A percentile compares a stretch with the other conserved stretches of the same genome.
Conservation (phyloP, 2,329 filamentous ascomycete genomes). For the Dothideomycetes sp. region DNA sequence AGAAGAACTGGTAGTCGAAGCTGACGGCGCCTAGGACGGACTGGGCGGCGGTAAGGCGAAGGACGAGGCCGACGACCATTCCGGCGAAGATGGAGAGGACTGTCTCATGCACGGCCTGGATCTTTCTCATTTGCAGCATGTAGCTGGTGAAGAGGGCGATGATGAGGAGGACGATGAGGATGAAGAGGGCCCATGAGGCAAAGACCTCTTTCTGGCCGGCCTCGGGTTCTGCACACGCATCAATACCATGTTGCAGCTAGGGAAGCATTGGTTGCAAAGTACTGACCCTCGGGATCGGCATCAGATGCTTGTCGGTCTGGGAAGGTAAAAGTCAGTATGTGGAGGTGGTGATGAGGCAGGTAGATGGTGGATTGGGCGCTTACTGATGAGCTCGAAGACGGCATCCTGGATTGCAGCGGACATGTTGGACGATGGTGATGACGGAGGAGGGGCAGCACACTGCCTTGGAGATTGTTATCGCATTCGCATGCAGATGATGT, state of each 20-base stretch:
- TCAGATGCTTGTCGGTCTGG: slow-evolving; percentile 34
- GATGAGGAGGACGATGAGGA: slow-evolving; percentile 88
- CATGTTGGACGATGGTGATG: slow-evolving; percentile 5
- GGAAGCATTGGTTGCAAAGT: slow-evolving; percentile 1
- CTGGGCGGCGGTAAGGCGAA: slow-evolving; percentile 69
- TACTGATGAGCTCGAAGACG: slow-evolving; percentile 24
- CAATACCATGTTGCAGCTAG: not conserved
- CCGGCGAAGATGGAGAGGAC: slow-evolving; percentile 97
- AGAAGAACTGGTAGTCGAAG: slow-evolving; percentile 99
- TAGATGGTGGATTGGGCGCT: slow-evolving; percentile 7
- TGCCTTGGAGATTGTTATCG: slow-evolving; percentile 7
- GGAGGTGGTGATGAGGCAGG: not conserved
- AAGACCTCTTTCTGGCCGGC: slow-evolving; percentile 87
- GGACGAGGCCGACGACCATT: slow-evolving; percentile 86
- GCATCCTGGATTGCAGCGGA: slow-evolving; percentile 7
- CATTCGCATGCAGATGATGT: slow-evolving; percentile 1
- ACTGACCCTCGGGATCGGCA: slow-evolving; percentile 32
- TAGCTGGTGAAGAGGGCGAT: slow-evolving; percentile 95
- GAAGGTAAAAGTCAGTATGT: slow-evolving; percentile 4
- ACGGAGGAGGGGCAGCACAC: slow-evolving; percentile 5
- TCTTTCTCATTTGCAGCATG: slow-evolving; percentile 89
- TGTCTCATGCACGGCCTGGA: slow-evolving; percentile 95
- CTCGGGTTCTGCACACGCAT: slow-evolving; percentile 51
- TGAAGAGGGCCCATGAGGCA: slow-evolving; percentile 94
- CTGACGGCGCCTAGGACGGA: slow-evolving; percentile 84